A percentile compares a stretch with the other conserved stretches of the same genome.
These are phyloP conservation scores for Lophium mytilinum DNA, from an alignment of 495 filamentous ascomycete species.

Conservation along the genomic window DNA sequence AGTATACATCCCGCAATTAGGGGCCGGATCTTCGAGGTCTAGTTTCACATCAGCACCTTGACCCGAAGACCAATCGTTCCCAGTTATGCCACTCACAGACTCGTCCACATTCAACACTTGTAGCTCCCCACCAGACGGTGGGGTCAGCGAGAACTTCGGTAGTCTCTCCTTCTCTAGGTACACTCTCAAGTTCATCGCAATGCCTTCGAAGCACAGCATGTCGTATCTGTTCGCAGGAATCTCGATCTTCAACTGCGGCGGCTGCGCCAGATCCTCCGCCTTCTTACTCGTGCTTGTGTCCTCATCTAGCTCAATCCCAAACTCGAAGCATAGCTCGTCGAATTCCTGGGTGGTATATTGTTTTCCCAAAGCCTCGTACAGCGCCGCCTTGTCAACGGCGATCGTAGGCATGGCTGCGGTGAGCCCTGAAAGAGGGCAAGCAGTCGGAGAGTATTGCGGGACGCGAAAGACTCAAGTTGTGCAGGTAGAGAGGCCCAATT, in stretches of 20 bases:
- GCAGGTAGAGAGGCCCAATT: too few species aligned
- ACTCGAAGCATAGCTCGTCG: constrained; percentile 97
- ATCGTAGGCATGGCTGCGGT: constrained; percentile 71
- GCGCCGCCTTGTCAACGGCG: constrained; percentile 84
- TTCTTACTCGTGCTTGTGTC: constrained; percentile 48
- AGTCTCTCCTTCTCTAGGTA: constrained; percentile 67
- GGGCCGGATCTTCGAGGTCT: constrained; percentile 74
- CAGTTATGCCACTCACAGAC: constrained; percentile 41
- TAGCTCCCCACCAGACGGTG: constrained; percentile 63
- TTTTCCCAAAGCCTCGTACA: constrained; percentile 84
- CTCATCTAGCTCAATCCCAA: constrained; percentile 95
- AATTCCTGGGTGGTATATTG: constrained; percentile 93
- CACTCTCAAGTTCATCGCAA: constrained; percentile 90
- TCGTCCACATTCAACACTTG: constrained; percentile 71
- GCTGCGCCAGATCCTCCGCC: constrained; percentile 25
- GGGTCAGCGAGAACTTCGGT: constrained; percentile 68
- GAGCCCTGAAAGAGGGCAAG: too few species aligned
- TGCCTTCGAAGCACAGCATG: constrained; percentile 96
- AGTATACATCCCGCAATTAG: constrained; percentile 82
- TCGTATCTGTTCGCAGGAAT: constrained; percentile 99
- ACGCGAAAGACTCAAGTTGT: too few species aligned
- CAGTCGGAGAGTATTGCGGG: too few species aligned
- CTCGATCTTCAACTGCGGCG: constrained; percentile 93
- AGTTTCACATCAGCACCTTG: constrained; percentile 4
- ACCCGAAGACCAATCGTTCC: neutral